Conservation (phyloP, 2,329 filamentous ascomycete species). For the Nemania sp. region DNA sequence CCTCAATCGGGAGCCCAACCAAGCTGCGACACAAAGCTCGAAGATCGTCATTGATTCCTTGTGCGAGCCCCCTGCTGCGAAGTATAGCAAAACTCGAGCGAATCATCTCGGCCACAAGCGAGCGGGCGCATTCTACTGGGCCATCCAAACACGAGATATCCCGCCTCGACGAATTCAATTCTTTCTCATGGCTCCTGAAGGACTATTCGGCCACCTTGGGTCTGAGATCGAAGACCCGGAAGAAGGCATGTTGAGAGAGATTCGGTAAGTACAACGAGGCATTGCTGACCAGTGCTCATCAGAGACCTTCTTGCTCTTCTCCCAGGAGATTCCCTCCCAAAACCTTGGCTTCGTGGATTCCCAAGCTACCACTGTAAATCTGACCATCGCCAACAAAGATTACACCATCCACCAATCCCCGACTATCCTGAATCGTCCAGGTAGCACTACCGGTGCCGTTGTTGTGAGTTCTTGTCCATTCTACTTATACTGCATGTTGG, state of each 20-base stretch:
- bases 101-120: constrained; percentile 21
- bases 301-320: constrained; percentile 91
- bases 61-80: too few relatives aligned
- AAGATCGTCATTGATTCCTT: constrained; percentile 4
- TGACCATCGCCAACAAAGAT: constrained; percentile 71
- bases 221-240: constrained; percentile 42
- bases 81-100: not conserved
- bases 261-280: constrained; percentile 13
- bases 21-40: not conserved
- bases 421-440: constrained; percentile 72
- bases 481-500: not conserved
- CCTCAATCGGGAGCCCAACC: too few relatives aligned
- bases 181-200: constrained; percentile 27
- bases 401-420: constrained; percentile 84
- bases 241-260: constrained; percentile 29
- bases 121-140: not conserved
- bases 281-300: constrained; percentile 13
- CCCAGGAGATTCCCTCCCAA: constrained; percentile 71
- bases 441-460: constrained; percentile 78
- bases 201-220: constrained; percentile 32
- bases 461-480: constrained; percentile 46
- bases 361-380: constrained; percentile 64
- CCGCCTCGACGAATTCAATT: not conserved
- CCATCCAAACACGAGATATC: not conserved
- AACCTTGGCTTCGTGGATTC: constrained; percentile 86